A percentile compares a stretch with the other conserved stretches of the same genome.
These are phyloP conservation scores for Linum usitatissimum DNA, from an alignment of 345 rosid species.

Conservation along the genomic window DNA sequence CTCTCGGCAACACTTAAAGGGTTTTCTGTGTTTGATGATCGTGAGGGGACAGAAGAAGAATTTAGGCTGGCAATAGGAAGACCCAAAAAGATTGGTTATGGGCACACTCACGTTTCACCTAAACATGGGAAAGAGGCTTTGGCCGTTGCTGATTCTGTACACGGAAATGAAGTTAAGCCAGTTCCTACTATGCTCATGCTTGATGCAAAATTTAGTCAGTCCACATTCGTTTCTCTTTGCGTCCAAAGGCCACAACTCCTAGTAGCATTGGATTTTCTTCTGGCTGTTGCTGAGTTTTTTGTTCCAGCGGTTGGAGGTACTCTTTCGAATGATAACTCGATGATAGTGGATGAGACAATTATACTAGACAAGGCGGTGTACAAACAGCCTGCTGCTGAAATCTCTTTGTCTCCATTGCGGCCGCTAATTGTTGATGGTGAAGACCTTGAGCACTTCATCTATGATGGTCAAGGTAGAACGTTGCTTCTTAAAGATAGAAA, in stretches of 20 bases:
- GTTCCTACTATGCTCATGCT: conserved; percentile 85
- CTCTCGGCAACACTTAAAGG: conserved; percentile 82
- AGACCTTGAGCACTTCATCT: conserved; percentile 55
- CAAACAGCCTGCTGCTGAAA: conserved; percentile 52
- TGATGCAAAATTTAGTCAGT: conserved; percentile 70
- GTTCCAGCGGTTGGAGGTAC: conserved; percentile 63
- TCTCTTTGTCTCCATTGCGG: conserved; percentile 60
- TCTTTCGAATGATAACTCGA: conserved; percentile 54
- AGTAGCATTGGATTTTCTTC: conserved; percentile 91
- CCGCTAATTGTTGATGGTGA: conserved; percentile 84
- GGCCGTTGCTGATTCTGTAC: conserved; percentile 22
- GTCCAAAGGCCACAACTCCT: conserved; percentile 92
- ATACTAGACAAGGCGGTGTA: conserved; percentile 51
- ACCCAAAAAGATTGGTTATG: conserved; percentile 41
- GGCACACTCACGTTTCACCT: conserved; percentile 18
- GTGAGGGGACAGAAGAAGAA: conserved; percentile 76
- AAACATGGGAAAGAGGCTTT: conserved; percentile 22
- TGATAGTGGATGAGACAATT: conserved; percentile 45
- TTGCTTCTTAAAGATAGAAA: conserved; percentile 61
- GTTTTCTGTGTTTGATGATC: conserved; percentile 79
- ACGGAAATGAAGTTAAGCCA: conserved; percentile 32
- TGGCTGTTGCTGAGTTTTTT: conserved; percentile 86
- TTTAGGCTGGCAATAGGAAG: conserved; percentile 76
- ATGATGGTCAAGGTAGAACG: conserved; percentile 85
- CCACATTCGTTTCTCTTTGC: conserved; percentile 46